Percentiles rank a stretch among this genome's conserved stretches.
Evolutionary conservation across 768 basidiomycete genomes (phyloP).

Genomic region (Chalciporus pseudorubinellus): DNA sequence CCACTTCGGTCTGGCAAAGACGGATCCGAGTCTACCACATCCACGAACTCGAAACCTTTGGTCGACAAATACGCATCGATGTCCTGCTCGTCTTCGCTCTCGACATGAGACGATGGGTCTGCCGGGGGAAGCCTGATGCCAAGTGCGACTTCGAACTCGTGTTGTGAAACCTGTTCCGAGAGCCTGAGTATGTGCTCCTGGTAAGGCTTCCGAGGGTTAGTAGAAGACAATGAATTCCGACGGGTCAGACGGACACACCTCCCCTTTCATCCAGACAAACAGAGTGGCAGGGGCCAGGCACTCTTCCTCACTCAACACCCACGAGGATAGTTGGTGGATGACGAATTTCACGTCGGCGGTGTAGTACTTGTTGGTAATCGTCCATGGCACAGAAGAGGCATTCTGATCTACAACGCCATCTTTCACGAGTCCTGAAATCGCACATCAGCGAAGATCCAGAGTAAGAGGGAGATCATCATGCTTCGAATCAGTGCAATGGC

Average conservation of each 20-base stretch:
- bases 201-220: slow-evolving; percentile 46
- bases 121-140: slow-evolving; percentile 53
- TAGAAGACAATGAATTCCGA: neutral
- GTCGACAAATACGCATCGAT: slow-evolving; percentile 66
- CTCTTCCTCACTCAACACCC: slow-evolving; percentile 40
- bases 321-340: slow-evolving; percentile 44
- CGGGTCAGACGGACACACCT: slow-evolving; percentile 44
- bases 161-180: slow-evolving; percentile 44
- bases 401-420: slow-evolving; percentile 18
- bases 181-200: slow-evolving; percentile 53
- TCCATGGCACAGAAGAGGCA: slow-evolving; percentile 55
- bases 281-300: slow-evolving; percentile 60
- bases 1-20: slow-evolving; percentile 14
- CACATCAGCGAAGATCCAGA: slow-evolving; percentile 15
- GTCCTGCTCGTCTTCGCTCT: slow-evolving; percentile 48
- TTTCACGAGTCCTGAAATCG: slow-evolving; percentile 22
- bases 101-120: slow-evolving; percentile 16
- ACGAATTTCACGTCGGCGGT: slow-evolving; percentile 72
- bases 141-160: slow-evolving; percentile 69
- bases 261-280: slow-evolving; percentile 65
- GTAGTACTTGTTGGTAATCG: slow-evolving; percentile 79
- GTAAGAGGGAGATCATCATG: slow-evolving; percentile 7
- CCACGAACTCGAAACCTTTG: slow-evolving; percentile 76
- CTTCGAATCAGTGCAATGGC: slow-evolving; percentile 25
- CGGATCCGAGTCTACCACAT: slow-evolving; percentile 29